Percentiles rank a stretch among this genome's conserved stretches.
These are phyloP conservation scores for Saccharomycopsis oosterbeekiorum DNA, from an alignment of 805 yeast genomes.

Conservation along the genomic window DNA sequence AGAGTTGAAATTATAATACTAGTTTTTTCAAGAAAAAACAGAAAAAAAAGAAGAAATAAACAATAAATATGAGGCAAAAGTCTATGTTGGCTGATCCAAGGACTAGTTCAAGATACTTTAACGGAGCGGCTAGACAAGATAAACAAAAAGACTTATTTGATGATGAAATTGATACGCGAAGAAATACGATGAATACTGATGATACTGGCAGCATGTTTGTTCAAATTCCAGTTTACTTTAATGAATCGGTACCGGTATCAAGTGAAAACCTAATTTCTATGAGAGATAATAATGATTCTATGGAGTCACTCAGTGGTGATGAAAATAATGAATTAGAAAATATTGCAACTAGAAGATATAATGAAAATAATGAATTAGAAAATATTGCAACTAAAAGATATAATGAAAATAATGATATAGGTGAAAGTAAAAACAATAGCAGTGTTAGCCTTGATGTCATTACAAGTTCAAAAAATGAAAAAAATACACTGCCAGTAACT, in stretches of 20 bases:
- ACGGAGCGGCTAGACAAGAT: neutral
- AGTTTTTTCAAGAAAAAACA: neutral
- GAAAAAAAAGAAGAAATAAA: neutral
- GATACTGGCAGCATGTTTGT: neutral
- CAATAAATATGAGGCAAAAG: neutral
- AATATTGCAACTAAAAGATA: neutral
- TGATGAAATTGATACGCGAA: neutral
- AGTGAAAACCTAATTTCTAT: neutral
- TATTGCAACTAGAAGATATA: neutral
- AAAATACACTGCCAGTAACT: neutral
- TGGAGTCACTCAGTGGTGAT: neutral
- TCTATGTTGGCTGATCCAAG: neutral
- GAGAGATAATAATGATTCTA: neutral
- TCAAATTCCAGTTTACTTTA: neutral
- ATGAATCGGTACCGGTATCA: neutral
- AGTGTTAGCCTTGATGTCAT: neutral
- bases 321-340: neutral
- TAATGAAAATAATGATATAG: neutral
- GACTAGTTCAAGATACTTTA: neutral
- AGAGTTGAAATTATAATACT: neutral
- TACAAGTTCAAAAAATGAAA: neutral
- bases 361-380: neutral
- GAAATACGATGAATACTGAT: neutral
- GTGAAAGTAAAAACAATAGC: neutral
- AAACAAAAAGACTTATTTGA: neutral